A percentile compares a stretch with the other conserved stretches of the same genome.
Conservation (phyloP, 805 yeast genomes). For the Candida pseudoglaebosa region DNA sequence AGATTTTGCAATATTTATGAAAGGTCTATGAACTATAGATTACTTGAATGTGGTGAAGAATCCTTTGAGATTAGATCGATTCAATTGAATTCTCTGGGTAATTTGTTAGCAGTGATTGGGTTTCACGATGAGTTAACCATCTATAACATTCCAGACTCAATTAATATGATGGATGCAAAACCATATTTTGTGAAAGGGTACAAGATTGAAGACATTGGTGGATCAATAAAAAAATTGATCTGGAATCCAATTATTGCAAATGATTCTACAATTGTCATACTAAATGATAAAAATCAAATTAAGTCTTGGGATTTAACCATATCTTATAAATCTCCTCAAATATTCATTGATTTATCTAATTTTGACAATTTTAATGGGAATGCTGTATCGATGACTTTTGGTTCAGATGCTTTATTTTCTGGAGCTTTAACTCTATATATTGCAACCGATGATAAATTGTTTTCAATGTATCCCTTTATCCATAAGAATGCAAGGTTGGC, state of each 20-base stretch:
- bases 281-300: constrained; percentile 17
- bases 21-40: constrained; percentile 16
- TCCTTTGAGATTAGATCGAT: constrained; percentile 28
- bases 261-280: constrained; percentile 22
- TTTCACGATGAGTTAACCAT: constrained; percentile 21
- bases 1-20: constrained; percentile 26
- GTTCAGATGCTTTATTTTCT: constrained; percentile 18
- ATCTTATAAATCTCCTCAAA: constrained; percentile 16
- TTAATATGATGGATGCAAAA: neutral
- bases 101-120: constrained; percentile 41
- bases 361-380: constrained; percentile 10
- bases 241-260: constrained; percentile 23
- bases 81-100: constrained; percentile 37
- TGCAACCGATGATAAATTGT: constrained; percentile 18
- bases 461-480: constrained; percentile 27
- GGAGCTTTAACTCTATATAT: constrained; percentile 30
- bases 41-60: constrained; percentile 12
- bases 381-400: constrained; percentile 26
- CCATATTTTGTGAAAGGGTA: constrained; percentile 7
- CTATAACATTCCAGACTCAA: constrained; percentile 22
- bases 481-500: constrained; percentile 13
- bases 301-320: constrained; percentile 17
- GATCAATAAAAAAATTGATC: constrained; percentile 17
- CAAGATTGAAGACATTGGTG: constrained; percentile 12
- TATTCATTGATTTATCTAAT: constrained; percentile 15